Evolutionary conservation across 257 asterid species (phyloP).

Genomic region (Solanum chiquidenum): DNA sequence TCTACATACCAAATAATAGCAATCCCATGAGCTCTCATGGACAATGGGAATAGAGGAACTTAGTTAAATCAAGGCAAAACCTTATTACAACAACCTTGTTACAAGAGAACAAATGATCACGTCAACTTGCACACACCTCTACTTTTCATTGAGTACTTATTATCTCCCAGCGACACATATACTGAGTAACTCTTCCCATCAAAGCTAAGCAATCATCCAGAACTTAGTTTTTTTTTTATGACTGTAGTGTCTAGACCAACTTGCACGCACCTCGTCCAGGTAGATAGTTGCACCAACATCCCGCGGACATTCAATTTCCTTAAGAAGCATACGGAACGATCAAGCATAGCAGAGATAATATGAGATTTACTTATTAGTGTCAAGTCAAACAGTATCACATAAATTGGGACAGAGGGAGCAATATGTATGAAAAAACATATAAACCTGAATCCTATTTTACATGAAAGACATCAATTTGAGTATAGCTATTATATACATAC

Average conservation of each 20-base stretch:
- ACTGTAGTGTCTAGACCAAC: neutral
- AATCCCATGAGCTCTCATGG: neutral
- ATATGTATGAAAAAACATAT: neutral
- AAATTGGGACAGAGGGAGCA: neutral
- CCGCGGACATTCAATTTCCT: neutral
- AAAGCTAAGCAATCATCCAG: neutral
- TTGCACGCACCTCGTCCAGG: neutral
- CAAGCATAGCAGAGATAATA: neutral
- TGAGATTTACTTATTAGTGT: neutral
- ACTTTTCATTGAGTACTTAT: neutral
- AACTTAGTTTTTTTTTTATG: neutral
- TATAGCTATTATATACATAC: neutral
- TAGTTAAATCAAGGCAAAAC: neutral
- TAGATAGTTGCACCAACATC: neutral
- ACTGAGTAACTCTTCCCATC: neutral
- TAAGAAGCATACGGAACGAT: neutral
- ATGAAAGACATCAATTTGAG: neutral
- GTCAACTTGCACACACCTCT: neutral
- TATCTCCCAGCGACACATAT: neutral
- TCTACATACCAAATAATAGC: neutral
- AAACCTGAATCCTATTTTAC: neutral
- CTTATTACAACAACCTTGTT: neutral
- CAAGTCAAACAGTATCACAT: neutral
- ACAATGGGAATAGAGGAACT: neutral
- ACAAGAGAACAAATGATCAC: neutral